These are phyloP conservation scores for Xylaria arbuscula DNA, from an alignment of 2,329 filamentous ascomycete species.

Conservation along the genomic window DNA sequence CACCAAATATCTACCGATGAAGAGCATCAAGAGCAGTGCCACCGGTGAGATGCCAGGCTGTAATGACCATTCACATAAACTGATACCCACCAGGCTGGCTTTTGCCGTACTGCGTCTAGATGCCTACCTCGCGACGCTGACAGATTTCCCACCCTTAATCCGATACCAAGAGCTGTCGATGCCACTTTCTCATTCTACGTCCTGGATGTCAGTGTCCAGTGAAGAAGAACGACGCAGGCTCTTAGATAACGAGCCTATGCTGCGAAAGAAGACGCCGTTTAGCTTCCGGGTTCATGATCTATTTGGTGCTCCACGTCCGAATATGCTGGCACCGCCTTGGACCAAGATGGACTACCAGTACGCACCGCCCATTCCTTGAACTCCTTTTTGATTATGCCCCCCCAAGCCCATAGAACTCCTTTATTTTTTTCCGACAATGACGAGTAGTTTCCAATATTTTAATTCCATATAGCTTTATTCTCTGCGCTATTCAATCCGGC, in stretches of 20 bases:
- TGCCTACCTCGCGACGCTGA: slow-evolving; percentile 40
- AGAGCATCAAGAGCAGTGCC: slow-evolving; percentile 36
- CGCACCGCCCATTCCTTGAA: background rate
- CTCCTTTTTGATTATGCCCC: background rate
- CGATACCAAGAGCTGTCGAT: slow-evolving; percentile 44
- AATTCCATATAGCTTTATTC: slow-evolving; percentile 31
- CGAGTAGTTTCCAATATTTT: background rate
- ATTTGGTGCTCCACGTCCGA: slow-evolving; percentile 40
- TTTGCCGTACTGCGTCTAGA: slow-evolving; percentile 44
- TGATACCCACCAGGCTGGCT: slow-evolving; percentile 35
- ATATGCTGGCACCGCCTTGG: slow-evolving; percentile 38
- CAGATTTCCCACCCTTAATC: slow-evolving; percentile 41
- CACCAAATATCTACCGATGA: slow-evolving; percentile 8
- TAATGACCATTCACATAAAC: slow-evolving; percentile 3
- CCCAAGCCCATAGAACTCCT: background rate
- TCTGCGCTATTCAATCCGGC: slow-evolving; percentile 41
- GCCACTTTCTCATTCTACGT: slow-evolving; percentile 40
- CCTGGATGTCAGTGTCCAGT: slow-evolving; percentile 37
- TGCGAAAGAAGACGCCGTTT: slow-evolving; percentile 34
- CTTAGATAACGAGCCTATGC: slow-evolving; percentile 17
- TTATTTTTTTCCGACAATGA: background rate
- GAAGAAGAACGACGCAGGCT: slow-evolving; percentile 39
- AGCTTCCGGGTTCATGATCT: slow-evolving; percentile 40
- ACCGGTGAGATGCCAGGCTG: slow-evolving; percentile 32
- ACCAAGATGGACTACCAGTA: slow-evolving; percentile 44